Conservation (phyloP, 2,329 filamentous ascomycete genomes). For the Emydomyces testavorans region DNA sequence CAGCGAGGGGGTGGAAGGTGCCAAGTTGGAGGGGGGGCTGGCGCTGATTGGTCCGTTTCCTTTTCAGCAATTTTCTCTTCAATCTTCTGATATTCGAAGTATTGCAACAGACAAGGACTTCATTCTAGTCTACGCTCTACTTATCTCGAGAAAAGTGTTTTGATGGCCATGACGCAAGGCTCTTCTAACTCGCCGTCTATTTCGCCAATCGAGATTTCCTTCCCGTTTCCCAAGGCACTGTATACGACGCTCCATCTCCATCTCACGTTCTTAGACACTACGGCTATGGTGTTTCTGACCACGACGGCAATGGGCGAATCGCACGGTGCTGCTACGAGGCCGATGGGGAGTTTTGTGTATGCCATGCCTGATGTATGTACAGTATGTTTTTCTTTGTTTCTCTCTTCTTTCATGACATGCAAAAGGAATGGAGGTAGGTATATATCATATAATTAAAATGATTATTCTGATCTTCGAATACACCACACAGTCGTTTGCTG, state of each 20-base stretch:
- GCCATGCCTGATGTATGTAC: conserved; percentile 80
- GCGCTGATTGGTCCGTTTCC: neutral
- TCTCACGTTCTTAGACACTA: conserved; percentile 43
- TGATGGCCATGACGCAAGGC: neutral
- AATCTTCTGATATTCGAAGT: neutral
- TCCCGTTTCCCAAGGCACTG: conserved; percentile 46
- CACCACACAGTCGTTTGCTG: too few species aligned
- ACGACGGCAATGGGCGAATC: conserved; percentile 40
- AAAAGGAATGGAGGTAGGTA: too few species aligned
- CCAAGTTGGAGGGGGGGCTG: too few species aligned
- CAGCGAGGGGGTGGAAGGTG: neutral
- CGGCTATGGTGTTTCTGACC: conserved; percentile 46
- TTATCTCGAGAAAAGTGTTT: too few species aligned
- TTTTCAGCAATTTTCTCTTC: too few species aligned
- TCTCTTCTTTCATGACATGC: too few species aligned
- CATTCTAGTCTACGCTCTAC: too few species aligned
- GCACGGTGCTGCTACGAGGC: conserved; percentile 31
- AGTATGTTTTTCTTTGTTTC: too few species aligned
- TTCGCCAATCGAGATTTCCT: conserved; percentile 44
- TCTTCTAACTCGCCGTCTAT: conserved; percentile 20
- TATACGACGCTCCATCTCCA: conserved; percentile 50
- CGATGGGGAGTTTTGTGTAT: conserved; percentile 85
- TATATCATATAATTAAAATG: too few species aligned
- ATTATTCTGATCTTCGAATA: too few species aligned
- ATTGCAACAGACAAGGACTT: neutral